Conservation (phyloP, 352 stramenopile genomes). For the Pythium brachiatum region DNA sequence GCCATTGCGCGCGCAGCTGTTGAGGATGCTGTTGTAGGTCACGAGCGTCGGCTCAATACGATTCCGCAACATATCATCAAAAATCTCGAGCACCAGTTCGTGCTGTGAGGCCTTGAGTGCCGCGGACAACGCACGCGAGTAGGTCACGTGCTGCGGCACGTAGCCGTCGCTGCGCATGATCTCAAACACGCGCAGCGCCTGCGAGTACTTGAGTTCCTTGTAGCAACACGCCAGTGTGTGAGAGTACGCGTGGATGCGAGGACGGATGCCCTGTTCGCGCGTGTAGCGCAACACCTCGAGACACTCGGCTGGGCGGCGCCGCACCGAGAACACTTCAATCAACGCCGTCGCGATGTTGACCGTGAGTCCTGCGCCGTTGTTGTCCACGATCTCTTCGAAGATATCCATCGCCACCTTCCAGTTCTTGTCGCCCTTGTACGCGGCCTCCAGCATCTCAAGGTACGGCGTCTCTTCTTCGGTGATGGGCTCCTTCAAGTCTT, state of each 20-base stretch:
- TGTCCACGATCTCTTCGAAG: slow-evolving; percentile 41
- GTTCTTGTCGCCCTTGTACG: slow-evolving; percentile 35
- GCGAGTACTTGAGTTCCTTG: slow-evolving; percentile 56
- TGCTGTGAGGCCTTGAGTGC: slow-evolving; percentile 76
- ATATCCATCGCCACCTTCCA: slow-evolving; percentile 50
- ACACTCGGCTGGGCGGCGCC: slow-evolving; percentile 44
- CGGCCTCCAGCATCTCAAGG: slow-evolving; percentile 29
- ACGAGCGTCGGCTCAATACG: slow-evolving; percentile 68
- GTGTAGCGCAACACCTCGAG: slow-evolving; percentile 67
- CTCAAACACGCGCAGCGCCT: slow-evolving; percentile 83
- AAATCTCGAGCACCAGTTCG: slow-evolving; percentile 86
- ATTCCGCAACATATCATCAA: slow-evolving; percentile 83
- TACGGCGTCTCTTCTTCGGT: slow-evolving; percentile 23
- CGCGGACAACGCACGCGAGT: slow-evolving; percentile 78
- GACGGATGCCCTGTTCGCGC: slow-evolving; percentile 62
- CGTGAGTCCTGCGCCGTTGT: slow-evolving; percentile 35
- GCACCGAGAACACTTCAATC: slow-evolving; percentile 56
- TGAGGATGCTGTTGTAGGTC: slow-evolving; percentile 87
- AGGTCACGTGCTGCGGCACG: slow-evolving; percentile 74
- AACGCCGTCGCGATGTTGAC: slow-evolving; percentile 53
- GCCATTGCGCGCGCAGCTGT: slow-evolving; percentile 69
- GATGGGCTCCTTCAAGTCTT: not conserved
- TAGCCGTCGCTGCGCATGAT: slow-evolving; percentile 87
- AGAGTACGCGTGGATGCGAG: slow-evolving; percentile 82
- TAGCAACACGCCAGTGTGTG: slow-evolving; percentile 79